Percentiles rank a stretch among this genome's conserved stretches.
These are phyloP conservation scores for Colletotrichum tropicale DNA, from an alignment of 2,329 filamentous ascomycete genomes.

Conservation along the genomic window DNA sequence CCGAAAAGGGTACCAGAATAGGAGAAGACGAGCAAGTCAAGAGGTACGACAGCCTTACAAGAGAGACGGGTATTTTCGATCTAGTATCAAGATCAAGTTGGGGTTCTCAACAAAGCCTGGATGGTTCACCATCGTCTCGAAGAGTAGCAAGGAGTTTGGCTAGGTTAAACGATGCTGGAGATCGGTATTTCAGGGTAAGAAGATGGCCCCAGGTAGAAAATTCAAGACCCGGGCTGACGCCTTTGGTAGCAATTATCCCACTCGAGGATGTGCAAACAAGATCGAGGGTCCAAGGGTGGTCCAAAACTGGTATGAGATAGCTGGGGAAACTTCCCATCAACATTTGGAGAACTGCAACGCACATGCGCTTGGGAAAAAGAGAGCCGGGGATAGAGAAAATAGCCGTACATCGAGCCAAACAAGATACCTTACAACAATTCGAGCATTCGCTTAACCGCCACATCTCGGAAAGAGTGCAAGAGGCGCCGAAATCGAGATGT, in stretches of 20 bases:
- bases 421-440: neutral
- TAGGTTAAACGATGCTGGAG: neutral
- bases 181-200: neutral
- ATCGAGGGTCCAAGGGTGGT: neutral
- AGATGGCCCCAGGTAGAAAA: neutral
- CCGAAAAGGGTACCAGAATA: neutral
- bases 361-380: neutral
- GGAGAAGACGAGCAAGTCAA: neutral
- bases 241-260: neutral
- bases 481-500: neutral
- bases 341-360: neutral
- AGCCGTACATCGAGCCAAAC: neutral
- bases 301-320: neutral
- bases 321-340: neutral
- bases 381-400: neutral
- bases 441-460: neutral
- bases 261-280: neutral
- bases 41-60: neutral
- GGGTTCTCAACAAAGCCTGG: neutral
- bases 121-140: neutral
- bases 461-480: neutral
- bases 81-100: neutral
- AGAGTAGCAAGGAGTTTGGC: neutral
- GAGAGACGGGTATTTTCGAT: neutral
- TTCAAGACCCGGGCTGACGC: neutral